Evolutionary conservation across 805 yeast genomes (phyloP).

Genomic region (Pichia paraexigua): DNA sequence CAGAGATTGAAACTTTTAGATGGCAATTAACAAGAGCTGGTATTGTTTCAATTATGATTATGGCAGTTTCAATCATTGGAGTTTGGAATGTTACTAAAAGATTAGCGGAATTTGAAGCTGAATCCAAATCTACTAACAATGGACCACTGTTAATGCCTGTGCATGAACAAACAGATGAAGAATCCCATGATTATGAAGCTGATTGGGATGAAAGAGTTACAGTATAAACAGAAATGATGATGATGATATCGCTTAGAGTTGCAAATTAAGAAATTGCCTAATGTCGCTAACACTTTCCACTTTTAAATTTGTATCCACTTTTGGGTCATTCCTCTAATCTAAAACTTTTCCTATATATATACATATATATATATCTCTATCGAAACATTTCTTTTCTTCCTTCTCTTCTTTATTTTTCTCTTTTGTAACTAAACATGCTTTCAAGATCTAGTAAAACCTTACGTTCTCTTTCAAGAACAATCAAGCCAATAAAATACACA

Average conservation of each 20-base stretch:
- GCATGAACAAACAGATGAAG: conserved; percentile 45
- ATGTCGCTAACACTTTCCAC: background rate
- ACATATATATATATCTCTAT: no score
- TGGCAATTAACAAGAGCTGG: conserved; percentile 95
- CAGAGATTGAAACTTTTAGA: conserved; percentile 80
- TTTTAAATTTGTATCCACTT: no score
- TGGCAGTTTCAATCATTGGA: conserved; percentile 56
- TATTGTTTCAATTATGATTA: conserved; percentile 59
- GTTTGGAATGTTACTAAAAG: conserved; percentile 37
- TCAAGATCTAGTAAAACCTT: background rate
- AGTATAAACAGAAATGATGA: conserved; percentile 13
- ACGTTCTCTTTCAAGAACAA: background rate
- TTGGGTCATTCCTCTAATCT: no score
- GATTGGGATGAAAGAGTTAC: conserved; percentile 38
- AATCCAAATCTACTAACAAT: conserved; percentile 14
- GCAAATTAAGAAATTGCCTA: background rate
- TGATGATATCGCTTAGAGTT: background rate
- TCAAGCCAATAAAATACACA: background rate
- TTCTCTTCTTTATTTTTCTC: background rate
- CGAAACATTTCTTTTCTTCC: no score
- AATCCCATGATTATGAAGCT: conserved; percentile 45
- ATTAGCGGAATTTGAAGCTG: conserved; percentile 19
- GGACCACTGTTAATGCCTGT: conserved; percentile 31
- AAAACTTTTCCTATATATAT: no score
- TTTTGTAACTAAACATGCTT: background rate